A percentile compares a stretch with the other conserved stretches of the same genome.
Conservation (phyloP, 129 eudicot genomes). For the Escallonia herrerae region DNA sequence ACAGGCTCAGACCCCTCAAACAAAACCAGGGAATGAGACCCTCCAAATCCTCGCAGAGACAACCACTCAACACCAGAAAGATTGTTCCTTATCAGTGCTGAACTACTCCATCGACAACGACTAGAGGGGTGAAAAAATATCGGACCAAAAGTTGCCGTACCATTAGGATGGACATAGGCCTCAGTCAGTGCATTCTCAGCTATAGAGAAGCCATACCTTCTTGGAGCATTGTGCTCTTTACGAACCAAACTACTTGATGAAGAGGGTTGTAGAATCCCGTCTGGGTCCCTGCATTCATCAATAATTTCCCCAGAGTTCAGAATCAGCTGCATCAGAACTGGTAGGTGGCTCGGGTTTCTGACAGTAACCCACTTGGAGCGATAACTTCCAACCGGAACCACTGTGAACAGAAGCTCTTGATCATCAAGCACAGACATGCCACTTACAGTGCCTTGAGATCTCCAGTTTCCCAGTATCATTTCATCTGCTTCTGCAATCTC, state of each 20-base stretch:
- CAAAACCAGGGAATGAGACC: slow-evolving; percentile 51
- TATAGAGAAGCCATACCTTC: slow-evolving; percentile 65
- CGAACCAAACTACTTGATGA: slow-evolving; percentile 40
- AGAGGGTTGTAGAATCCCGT: slow-evolving; percentile 35
- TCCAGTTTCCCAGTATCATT: slow-evolving; percentile 61
- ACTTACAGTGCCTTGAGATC: slow-evolving; percentile 49
- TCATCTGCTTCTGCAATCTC: slow-evolving; percentile 61
- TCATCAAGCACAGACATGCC: slow-evolving; percentile 54
- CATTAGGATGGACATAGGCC: slow-evolving; percentile 63
- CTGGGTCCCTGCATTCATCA: slow-evolving; percentile 44
- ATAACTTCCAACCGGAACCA: slow-evolving; percentile 54
- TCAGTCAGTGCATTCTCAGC: slow-evolving; percentile 56
- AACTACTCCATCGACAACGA: slow-evolving; percentile 77
- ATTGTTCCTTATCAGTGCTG: slow-evolving; percentile 75
- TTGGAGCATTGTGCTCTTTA: slow-evolving; percentile 32
- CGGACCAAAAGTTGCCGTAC: slow-evolving; percentile 66
- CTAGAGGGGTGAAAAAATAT: slow-evolving; percentile 67
- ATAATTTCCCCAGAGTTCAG: slow-evolving; percentile 64
- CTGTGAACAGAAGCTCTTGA: slow-evolving; percentile 45
- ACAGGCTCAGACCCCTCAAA: slow-evolving; percentile 52
- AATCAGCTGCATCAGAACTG: slow-evolving; percentile 74
- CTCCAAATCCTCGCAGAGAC: slow-evolving; percentile 72
- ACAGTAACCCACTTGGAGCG: slow-evolving; percentile 48
- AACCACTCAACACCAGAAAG: slow-evolving; percentile 92
- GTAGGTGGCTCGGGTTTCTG: slow-evolving; percentile 66